phyloP scores from a whole-genome alignment of 1,284 basidiomycete species.

The Fomitopsis pinicola region DNA sequence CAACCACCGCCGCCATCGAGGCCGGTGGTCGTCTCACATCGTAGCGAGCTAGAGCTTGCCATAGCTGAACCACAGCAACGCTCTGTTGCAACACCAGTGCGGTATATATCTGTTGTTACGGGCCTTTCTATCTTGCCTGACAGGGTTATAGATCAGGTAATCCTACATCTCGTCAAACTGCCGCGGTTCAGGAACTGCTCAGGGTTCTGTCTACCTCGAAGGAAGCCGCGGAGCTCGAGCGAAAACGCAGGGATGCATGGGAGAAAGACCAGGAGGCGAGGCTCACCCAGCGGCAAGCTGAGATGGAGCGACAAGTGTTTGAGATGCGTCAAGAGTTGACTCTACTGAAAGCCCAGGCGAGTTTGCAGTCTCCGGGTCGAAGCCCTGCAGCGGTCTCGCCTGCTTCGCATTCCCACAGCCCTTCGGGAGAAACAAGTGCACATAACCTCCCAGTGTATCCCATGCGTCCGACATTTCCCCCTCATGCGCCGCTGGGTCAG shows the following conservation, averaged over 20 bases:
- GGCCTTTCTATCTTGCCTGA: neutral
- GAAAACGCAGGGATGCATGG: slow-evolving; percentile 55
- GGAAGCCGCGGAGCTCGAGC: slow-evolving; percentile 55
- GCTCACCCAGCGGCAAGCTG: slow-evolving; percentile 46
- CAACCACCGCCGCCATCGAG: slow-evolving; percentile 8
- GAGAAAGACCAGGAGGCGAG: slow-evolving; percentile 65
- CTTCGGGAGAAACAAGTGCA: neutral
- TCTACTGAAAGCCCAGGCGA: slow-evolving; percentile 41
- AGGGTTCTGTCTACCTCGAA: slow-evolving; percentile 47
- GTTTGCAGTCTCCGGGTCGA: slow-evolving; percentile 16
- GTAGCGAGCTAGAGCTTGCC: slow-evolving; percentile 57
- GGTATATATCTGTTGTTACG: neutral
- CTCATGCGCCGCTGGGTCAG: neutral
- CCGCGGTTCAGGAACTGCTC: slow-evolving; percentile 54
- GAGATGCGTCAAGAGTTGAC: slow-evolving; percentile 58
- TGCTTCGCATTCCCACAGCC: neutral
- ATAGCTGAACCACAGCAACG: slow-evolving; percentile 43
- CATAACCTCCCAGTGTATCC: neutral
- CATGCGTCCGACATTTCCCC: neutral
- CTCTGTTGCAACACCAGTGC: slow-evolving; percentile 19
- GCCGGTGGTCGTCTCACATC: slow-evolving; percentile 40
- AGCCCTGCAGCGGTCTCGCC: neutral
- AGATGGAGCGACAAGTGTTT: slow-evolving; percentile 52
- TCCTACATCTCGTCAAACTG: slow-evolving; percentile 11
- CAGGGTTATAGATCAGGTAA: neutral